Evolutionary conservation across 257 asterid species (phyloP).

Genomic region (Apocynum venetum): DNA sequence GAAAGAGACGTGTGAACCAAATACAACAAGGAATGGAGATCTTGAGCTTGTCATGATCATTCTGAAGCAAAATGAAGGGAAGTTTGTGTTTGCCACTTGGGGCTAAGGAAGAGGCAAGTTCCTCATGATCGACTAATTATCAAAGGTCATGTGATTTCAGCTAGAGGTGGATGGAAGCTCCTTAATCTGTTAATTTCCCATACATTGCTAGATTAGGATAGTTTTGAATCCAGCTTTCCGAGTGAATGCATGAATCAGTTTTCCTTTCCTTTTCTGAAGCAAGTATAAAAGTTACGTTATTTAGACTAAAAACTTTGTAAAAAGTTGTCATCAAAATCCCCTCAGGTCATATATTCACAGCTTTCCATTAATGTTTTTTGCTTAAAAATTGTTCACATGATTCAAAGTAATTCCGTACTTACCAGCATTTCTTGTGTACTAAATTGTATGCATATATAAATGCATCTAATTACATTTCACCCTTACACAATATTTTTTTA

Average conservation of each 20-base stretch:
- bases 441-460: background rate
- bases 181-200: background rate
- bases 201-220: background rate
- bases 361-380: background rate
- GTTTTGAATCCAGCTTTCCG: background rate
- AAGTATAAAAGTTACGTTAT: background rate
- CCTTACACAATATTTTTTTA: background rate
- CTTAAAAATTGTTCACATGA: background rate
- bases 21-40: constrained; percentile 12
- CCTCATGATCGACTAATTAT: constrained; percentile 6
- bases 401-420: background rate
- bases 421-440: background rate
- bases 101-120: constrained; percentile 12
- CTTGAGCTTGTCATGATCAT: constrained; percentile 13
- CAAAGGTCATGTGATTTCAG: background rate
- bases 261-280: background rate
- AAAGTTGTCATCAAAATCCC: background rate
- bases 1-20: constrained; percentile 11
- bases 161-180: background rate
- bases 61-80: constrained; percentile 33
- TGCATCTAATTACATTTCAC: background rate
- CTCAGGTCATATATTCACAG: background rate
- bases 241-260: background rate
- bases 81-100: background rate
- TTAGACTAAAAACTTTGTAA: background rate